These are phyloP conservation scores for Arthrinium phaeospermum DNA, from an alignment of 2,329 filamentous ascomycete species.

Conservation along the genomic window DNA sequence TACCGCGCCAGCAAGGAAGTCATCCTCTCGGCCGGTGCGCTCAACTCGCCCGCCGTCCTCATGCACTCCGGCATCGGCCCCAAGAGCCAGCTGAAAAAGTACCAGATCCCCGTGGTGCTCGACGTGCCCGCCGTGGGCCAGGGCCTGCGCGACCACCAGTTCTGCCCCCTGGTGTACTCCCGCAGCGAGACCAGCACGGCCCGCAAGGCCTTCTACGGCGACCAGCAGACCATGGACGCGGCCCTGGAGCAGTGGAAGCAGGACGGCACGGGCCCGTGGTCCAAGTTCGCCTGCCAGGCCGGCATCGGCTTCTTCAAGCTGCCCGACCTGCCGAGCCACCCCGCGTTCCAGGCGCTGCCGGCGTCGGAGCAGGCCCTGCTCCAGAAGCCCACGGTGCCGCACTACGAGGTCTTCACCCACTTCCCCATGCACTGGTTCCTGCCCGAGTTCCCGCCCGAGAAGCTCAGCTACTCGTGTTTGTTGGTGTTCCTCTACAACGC, in stretches of 20 bases:
- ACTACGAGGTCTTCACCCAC: conserved; percentile 60
- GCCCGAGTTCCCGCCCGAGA: conserved; percentile 43
- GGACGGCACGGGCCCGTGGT: conserved; percentile 48
- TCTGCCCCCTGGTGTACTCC: conserved; percentile 44
- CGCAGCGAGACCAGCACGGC: conserved; percentile 48
- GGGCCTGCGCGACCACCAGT: conserved; percentile 48
- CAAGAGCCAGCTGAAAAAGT: conserved; percentile 38
- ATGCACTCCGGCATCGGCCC: conserved; percentile 53
- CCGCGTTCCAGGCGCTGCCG: conserved; percentile 58
- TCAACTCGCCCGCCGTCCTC: conserved; percentile 49
- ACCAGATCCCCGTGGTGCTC: conserved; percentile 42
- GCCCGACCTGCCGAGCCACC: conserved; percentile 42
- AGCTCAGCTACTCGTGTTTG: conserved; percentile 50
- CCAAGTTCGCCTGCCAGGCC: conserved; percentile 45
- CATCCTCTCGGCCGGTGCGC: conserved; percentile 48
- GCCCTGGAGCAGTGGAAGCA: conserved; percentile 55
- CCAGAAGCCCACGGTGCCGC: conserved; percentile 56
- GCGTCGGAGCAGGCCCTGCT: conserved; percentile 49
- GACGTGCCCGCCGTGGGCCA: conserved; percentile 46
- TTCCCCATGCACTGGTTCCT: conserved; percentile 49
- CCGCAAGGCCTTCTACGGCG: conserved; percentile 52
- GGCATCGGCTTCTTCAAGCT: conserved; percentile 53
- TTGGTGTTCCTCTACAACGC: conserved; percentile 58
- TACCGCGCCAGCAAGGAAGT: conserved; percentile 48
- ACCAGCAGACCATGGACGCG: conserved; percentile 46